phyloP scores from a whole-genome alignment of 2,329 filamentous ascomycete genomes.

The Colletotrichum higginsianum region DNA sequence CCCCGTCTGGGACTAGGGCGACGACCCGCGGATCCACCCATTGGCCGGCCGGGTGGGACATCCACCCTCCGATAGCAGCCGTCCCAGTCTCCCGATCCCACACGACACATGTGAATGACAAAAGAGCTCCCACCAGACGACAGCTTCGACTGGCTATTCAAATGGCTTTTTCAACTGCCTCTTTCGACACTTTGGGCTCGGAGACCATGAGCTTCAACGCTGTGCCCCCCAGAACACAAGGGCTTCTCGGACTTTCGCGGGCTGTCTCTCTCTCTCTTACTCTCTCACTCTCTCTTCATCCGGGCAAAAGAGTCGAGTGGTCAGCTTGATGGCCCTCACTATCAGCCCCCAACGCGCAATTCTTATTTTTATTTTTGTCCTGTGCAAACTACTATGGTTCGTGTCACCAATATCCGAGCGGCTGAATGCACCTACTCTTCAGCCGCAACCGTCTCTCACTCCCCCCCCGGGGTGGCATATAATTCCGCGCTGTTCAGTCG shows the following conservation, averaged over 20 bases:
- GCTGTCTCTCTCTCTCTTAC: not conserved
- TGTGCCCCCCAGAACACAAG: not conserved
- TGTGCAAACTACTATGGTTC: not conserved
- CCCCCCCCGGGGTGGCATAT: slow-evolving; percentile 9
- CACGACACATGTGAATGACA: slow-evolving; percentile 42
- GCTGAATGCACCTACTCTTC: slow-evolving; percentile 24
- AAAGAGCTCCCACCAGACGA: slow-evolving; percentile 5
- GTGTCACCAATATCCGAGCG: slow-evolving; percentile 15
- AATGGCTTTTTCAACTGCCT: not conserved
- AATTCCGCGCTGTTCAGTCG: not conserved
- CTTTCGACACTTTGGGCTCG: not conserved
- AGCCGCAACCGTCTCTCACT: slow-evolving; percentile 14
- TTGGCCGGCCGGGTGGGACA: slow-evolving; percentile 27
- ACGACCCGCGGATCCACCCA: slow-evolving; percentile 18
- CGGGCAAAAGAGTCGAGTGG: not conserved
- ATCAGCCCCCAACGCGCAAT: not conserved
- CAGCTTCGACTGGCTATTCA: not conserved
- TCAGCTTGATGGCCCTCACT: not conserved
- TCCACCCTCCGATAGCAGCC: slow-evolving; percentile 25
- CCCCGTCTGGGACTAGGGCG: slow-evolving; percentile 21
- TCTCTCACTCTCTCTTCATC: not conserved
- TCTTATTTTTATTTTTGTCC: not conserved
- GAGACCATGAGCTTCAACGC: not conserved
- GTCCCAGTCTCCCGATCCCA: slow-evolving; percentile 18
- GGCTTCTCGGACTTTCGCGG: not conserved